Conservation (phyloP, 1,284 basidiomycete species). For the Cryptococcus sp. region DNA sequence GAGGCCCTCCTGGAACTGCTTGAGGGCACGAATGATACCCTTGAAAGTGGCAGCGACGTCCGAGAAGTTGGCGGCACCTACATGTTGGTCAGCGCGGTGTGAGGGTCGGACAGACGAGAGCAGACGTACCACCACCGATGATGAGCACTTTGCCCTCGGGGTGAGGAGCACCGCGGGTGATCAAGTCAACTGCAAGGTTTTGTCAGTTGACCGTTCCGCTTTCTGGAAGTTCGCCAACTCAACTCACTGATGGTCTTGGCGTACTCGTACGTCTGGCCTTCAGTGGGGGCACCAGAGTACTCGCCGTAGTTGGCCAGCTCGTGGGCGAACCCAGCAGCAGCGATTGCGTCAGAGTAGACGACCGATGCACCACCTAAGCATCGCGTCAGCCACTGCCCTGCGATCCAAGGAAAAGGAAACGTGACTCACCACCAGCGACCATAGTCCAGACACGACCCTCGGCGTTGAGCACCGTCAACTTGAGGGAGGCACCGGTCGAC, state of each 20-base stretch:
- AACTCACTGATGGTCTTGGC: conserved; percentile 90
- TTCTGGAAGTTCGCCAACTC: too few relatives aligned
- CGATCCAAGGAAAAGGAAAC: not conserved
- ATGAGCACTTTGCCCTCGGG: conserved; percentile 95
- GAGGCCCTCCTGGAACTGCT: conserved; percentile 85
- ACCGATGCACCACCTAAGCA: conserved; percentile 40
- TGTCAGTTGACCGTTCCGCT: conserved; percentile 3
- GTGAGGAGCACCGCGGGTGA: conserved; percentile 82
- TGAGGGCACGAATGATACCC: conserved; percentile 96
- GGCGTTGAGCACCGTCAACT: conserved; percentile 93
- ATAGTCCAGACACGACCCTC: conserved; percentile 98
- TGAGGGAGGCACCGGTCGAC: conserved; percentile 95
- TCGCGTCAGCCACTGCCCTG: conserved; percentile 2
- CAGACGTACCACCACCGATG: conserved; percentile 81
- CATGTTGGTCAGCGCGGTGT: too few relatives aligned
- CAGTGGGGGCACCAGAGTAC: conserved; percentile 97
- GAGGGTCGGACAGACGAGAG: not conserved
- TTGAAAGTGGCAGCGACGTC: conserved; percentile 99
- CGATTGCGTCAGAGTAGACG: conserved; percentile 80
- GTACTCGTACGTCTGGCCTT: conserved; percentile 98
- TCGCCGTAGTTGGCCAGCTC: conserved; percentile 99
- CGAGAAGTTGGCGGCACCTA: conserved; percentile 88
- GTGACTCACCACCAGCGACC: conserved; percentile 74
- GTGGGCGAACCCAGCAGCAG: conserved; percentile 91
- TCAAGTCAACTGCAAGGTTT: conserved; percentile 68